Evolutionary conservation across 495 filamentous ascomycete genomes (phyloP), one percentile per base, ranked within the genome.

Genomic region (Umbilicaria muhlenbergii): DNA sequence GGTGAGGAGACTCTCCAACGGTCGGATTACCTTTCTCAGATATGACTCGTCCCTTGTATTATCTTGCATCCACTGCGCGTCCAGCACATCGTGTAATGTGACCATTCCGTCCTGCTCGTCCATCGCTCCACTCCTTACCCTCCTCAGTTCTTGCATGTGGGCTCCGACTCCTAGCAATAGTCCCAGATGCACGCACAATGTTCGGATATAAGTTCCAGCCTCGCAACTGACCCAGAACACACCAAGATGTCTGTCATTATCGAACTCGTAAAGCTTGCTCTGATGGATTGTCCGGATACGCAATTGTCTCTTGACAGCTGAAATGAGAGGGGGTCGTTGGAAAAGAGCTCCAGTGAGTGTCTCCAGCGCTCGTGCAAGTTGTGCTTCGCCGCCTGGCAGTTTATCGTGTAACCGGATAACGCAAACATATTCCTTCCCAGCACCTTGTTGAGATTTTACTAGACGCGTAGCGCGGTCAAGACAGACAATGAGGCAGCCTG

Each of bases 151-250:
- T 63, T 98, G 92, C 91, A 98, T 98, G 64, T 98, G 91, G 11
- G 83, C 91, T 50, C 92, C 91, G 36, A 94, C 86, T 54, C 91
- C 91, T 35, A 96, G 72, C 42, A 98, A 62, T 45, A 96, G 70
- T 46, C 91, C 91, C 50, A 98, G 64, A 66, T 98, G 91, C 33
- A 96, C 91, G 66, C 91, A 98, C 16, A 98, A 76, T 11, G 92
- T 96, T 64, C 91, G 82, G 59, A 98, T 95, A 58, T 98, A 98
- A 31, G 91, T 96, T 56, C 91, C 91, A 47, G 91, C 91, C 64
- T 98, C 91, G 61, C 91, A 98, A 63, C 83, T 89, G 46, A 96
- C 92, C 91, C 91, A 95, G 75, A 98, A 98, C 31, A 96, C 87
- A 61, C 81, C 92, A n/a, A 98, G 74, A 57, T 95, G 85, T 47